Percentiles rank a stretch among this genome's conserved stretches.
Conservation (phyloP, 345 rosid genomes). For the Mercurialis annua region DNA sequence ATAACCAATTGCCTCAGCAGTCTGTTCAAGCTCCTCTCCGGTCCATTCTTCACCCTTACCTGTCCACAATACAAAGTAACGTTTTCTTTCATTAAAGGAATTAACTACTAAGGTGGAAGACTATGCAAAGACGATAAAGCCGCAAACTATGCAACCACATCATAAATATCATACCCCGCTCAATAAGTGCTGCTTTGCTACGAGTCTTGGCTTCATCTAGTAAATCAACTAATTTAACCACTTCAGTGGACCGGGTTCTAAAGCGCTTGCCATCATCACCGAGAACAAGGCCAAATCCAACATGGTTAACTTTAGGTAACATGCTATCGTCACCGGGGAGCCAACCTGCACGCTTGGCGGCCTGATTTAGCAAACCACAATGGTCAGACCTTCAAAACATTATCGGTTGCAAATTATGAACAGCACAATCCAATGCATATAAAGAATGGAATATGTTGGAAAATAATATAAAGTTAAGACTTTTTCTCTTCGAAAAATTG, state of each 20-base stretch:
- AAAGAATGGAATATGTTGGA: not conserved
- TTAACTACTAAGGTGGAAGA: slow-evolving; percentile 1
- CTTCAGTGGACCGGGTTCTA: slow-evolving; percentile 80
- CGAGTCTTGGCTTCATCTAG: slow-evolving; percentile 92
- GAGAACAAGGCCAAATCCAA: slow-evolving; percentile 91
- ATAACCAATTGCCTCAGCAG: slow-evolving; percentile 92
- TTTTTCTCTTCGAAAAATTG: not conserved
- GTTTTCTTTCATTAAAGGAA: not conserved
- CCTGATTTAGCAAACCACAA: slow-evolving; percentile 43
- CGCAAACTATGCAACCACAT: not conserved
- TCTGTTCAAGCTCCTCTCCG: slow-evolving; percentile 78
- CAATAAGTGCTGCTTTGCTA: slow-evolving; percentile 66
- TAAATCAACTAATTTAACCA: slow-evolving; percentile 88
- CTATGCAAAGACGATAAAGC: not conserved
- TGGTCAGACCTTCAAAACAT: slow-evolving; percentile 12
- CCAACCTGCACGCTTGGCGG: slow-evolving; percentile 88
- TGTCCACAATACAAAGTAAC: slow-evolving; percentile 21
- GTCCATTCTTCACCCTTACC: slow-evolving; percentile 92
- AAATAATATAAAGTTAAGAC: not conserved
- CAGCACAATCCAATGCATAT: not conserved
- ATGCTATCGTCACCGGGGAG: slow-evolving; percentile 53
- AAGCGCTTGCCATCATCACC: slow-evolving; percentile 95
- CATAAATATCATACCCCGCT: slow-evolving; percentile 59
- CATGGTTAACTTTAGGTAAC: slow-evolving; percentile 77
- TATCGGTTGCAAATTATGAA: not conserved